Conservation (phyloP, 176 grass and related monocot genomes). For the Coix lacrymajobi region DNA sequence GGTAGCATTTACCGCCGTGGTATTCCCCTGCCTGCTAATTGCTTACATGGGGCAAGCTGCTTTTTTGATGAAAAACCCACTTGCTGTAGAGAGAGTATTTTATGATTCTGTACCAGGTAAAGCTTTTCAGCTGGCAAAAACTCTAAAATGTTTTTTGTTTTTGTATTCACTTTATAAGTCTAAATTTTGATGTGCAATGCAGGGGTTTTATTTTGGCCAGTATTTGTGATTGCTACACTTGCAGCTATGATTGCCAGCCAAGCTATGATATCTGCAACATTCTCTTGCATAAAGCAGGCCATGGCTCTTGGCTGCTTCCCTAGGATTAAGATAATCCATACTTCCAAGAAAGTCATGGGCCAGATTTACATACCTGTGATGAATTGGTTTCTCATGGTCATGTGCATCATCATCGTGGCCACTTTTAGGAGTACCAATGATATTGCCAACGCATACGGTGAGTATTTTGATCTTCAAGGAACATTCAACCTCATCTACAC, state of each 20-base stretch:
- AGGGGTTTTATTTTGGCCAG: conserved; percentile 86
- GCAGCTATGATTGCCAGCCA: conserved; percentile 99
- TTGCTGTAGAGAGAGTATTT: conserved; percentile 71
- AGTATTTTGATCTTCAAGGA: conserved; percentile 17
- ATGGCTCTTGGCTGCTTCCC: conserved; percentile 99
- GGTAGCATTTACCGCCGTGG: conserved; percentile 85
- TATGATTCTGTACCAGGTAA: conserved; percentile 98
- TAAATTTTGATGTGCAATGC: conserved; percentile 29
- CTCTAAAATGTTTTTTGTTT: not conserved
- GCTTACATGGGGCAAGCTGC: conserved; percentile 99
- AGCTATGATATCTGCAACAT: conserved; percentile 99
- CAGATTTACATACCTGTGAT: conserved; percentile 98
- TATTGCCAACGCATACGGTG: conserved; percentile 96
- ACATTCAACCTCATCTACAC: not conserved
- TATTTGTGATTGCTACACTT: conserved; percentile 92
- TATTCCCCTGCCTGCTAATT: conserved; percentile 90
- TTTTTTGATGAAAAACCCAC: conserved; percentile 79
- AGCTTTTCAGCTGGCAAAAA: conserved; percentile 10
- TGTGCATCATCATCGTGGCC: conserved; percentile 88
- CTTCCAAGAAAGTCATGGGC: conserved; percentile 90
- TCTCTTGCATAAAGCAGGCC: conserved; percentile 98
- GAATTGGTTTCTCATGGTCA: conserved; percentile 98
- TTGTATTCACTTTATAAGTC: not conserved
- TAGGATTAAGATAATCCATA: conserved; percentile 90
- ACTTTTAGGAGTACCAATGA: conserved; percentile 86